Evolutionary conservation across 768 basidiomycete genomes (phyloP).

Genomic region (Epithele typhae): DNA sequence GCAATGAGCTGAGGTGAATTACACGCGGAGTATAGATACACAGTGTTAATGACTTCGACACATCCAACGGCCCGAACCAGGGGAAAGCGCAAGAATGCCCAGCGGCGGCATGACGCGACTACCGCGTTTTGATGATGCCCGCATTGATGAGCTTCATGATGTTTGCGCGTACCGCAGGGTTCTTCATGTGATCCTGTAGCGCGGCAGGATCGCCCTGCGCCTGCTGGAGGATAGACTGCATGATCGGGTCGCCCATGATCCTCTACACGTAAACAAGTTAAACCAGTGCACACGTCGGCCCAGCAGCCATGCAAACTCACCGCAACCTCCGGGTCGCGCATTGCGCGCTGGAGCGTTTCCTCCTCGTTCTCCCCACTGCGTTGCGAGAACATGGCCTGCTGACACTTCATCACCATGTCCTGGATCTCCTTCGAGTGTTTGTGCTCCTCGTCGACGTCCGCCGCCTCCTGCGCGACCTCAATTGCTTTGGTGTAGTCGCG

Average conservation of each 20-base stretch:
- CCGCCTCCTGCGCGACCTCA: conserved; percentile 74
- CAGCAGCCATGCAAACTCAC: conserved; percentile 41
- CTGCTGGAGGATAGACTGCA: conserved; percentile 94
- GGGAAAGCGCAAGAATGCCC: too few species aligned
- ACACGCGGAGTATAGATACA: conserved; percentile 16
- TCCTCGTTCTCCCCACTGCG: conserved; percentile 86
- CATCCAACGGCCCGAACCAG: conserved; percentile 7
- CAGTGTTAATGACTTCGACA: conserved; percentile 9
- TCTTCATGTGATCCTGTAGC: conserved; percentile 95
- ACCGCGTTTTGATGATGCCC: conserved; percentile 88
- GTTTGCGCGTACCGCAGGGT: conserved; percentile 73
- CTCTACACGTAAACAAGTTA: conserved; percentile 34
- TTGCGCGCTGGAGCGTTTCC: conserved; percentile 87
- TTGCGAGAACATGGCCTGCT: conserved; percentile 74
- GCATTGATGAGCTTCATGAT: conserved; percentile 89
- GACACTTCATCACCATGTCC: conserved; percentile 73
- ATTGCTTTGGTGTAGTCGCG: conserved; percentile 87
- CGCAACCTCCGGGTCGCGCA: conserved; percentile 96
- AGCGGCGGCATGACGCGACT: conserved; percentile 19
- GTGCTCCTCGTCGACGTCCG: conserved; percentile 71
- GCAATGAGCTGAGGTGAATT: conserved; percentile 4
- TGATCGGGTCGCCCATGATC: conserved; percentile 88
- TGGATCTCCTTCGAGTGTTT: conserved; percentile 85
- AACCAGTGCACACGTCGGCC: not conserved
- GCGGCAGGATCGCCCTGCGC: conserved; percentile 87